Evolutionary conservation across 192 early-diverging fungal species (phyloP).

Genomic region (Gaertneriomyces sp.): DNA sequence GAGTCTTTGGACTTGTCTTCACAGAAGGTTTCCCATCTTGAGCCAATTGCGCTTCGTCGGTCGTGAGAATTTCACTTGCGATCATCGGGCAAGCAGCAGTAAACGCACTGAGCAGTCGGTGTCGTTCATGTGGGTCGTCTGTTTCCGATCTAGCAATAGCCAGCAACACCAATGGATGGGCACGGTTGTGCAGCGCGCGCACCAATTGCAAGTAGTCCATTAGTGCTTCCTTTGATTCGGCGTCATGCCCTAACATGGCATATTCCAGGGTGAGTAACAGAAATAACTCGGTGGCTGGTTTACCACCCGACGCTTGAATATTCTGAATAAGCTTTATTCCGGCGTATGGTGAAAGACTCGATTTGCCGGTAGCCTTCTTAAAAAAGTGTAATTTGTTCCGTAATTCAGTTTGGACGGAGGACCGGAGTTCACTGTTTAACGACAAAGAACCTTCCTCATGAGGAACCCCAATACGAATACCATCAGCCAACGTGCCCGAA

Average conservation of each 20-base stretch:
- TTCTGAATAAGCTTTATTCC: constrained; percentile 17
- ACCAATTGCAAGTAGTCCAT: constrained; percentile 16
- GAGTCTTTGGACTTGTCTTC: too few relatives aligned
- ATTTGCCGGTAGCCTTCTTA: background rate
- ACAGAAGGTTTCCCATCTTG: too few relatives aligned
- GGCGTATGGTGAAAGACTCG: constrained; percentile 3
- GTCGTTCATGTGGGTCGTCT: background rate
- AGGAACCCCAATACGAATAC: constrained; percentile 2
- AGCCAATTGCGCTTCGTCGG: constrained; percentile 1
- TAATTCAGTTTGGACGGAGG: constrained; percentile 20
- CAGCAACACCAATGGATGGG: constrained; percentile 28
- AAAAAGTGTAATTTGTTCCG: constrained; percentile 13
- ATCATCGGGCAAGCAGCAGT: background rate
- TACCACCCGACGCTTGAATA: background rate
- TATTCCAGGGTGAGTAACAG: constrained; percentile 24
- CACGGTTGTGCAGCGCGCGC: background rate
- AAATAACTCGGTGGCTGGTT: constrained; percentile 4
- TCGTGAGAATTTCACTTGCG: constrained; percentile 15
- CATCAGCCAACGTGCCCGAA: constrained; percentile 16
- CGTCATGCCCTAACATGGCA: background rate
- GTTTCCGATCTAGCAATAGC: constrained; percentile 18
- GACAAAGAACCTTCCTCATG: constrained; percentile 16
- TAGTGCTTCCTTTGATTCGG: constrained; percentile 19
- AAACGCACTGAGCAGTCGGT: constrained; percentile 4
- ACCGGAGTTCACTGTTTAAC: background rate